Base-by-base conservation (phyloP, 495 filamentous ascomycete genomes). In the Staphylotrichum tortipilum region DNA sequence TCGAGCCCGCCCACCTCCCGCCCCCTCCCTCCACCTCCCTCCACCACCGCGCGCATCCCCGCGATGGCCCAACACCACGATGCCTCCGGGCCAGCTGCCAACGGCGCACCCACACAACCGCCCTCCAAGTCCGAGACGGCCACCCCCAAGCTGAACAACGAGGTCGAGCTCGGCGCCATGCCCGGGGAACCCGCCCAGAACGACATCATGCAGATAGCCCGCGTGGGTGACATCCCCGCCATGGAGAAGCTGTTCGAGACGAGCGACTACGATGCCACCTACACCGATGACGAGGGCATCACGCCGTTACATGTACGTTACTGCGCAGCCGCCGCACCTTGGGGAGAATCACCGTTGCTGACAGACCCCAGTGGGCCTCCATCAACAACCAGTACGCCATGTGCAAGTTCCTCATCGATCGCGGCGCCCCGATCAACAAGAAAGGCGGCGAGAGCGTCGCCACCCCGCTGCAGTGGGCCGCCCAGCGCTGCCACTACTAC, bases 301-400 rank as follows among this genome's bases (percentile, higher is more conserved):
- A 97, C 90, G 35, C 89, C 92, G 43, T 71, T 98, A 68, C 92
- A 98, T 76, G 92, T 98, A 75, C 55, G 19, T 2, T 18, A 24
- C 1, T 17, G 24, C 0, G 6, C 22, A 10, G 21, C 4, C 24
- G 7, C 50, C 14, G n/a, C 38, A 34, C 37, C n/a, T n/a, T n/a
- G n/a, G n/a, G n/a, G 10, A 28, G 6, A 28, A 47, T 49, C 39
- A 14, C 4, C 2, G 6, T 28, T 7, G 7, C 47, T 47, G n/a
- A 34, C 24, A 40, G 4, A 38, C 53, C 1, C 19, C 67, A 98
- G 91, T 98, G 92, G 92, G 92, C 92, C 14, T 88, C 92, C n/a
- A 96, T 97, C 68, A 96, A 97, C 69, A 95, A 95, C 64, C 91
- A 94, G 65, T 94, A 89, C 68, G 85, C 88, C 48, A 84, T 95